These are phyloP conservation scores for Yamadazyma aaseri DNA, from an alignment of 1,139 yeast genomes.

Conservation along the genomic window DNA sequence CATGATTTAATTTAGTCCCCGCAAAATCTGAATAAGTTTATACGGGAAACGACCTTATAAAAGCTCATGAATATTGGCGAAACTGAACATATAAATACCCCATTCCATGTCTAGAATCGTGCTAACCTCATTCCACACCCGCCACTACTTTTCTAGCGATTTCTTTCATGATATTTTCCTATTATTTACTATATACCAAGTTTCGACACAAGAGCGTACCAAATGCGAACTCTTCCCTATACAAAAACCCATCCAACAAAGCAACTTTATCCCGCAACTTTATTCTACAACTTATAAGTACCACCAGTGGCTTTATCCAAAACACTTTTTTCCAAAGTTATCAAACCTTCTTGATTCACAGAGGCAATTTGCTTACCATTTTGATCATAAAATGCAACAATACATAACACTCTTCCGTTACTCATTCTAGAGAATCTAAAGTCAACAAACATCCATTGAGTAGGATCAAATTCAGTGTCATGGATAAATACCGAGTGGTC, in stretches of 20 bases:
- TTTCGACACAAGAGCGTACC: no score
- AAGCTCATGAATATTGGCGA: no score
- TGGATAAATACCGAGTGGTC: conserved; percentile 53
- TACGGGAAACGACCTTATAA: not conserved
- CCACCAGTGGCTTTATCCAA: conserved; percentile 10
- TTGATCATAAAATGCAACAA: conserved; percentile 30
- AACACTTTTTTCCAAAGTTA: conserved; percentile 22
- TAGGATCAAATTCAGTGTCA: conserved; percentile 50
- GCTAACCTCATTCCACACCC: no score
- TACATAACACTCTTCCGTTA: conserved; percentile 40
- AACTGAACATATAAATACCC: no score
- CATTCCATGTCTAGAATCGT: no score
- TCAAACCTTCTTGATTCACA: conserved; percentile 39
- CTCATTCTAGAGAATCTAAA: conserved; percentile 34
- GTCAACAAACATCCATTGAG: conserved; percentile 51
- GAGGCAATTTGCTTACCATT: conserved; percentile 36
- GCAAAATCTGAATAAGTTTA: not conserved
- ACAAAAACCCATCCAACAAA: not conserved
- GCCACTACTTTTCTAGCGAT: no score
- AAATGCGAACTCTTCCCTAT: no score
- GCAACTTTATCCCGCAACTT: not conserved
- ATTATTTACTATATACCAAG: no score
- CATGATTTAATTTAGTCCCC: not conserved
- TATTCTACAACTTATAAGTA: conserved; percentile 12
- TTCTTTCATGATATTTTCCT: no score